A percentile compares a stretch with the other conserved stretches of the same genome.
Conservation (phyloP, 441 rosid species). For the Biscutella laevigata region DNA sequence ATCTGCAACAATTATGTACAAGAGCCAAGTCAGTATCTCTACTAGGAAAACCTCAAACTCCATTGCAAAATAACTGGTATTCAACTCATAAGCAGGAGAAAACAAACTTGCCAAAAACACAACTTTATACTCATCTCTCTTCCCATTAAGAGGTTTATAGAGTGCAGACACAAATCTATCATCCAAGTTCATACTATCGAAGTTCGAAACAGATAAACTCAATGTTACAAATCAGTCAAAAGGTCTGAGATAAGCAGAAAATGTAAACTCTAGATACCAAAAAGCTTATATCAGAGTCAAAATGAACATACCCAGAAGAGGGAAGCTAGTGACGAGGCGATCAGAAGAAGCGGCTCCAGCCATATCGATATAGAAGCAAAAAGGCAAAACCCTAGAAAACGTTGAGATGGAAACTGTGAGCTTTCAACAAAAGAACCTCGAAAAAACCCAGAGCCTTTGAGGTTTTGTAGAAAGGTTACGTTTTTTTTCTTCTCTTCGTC, state of each 20-base stretch:
- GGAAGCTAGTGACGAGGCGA: constrained; percentile 37
- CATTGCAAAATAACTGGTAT: constrained; percentile 3
- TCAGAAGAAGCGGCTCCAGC: constrained; percentile 39
- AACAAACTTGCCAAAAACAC: not conserved
- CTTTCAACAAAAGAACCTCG: too few species aligned
- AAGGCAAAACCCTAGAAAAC: constrained; percentile 27
- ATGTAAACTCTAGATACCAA: constrained; percentile 4
- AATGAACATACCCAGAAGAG: constrained; percentile 37
- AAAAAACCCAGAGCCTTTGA: constrained; percentile 18
- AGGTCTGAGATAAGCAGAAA: not conserved
- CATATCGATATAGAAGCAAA: constrained; percentile 19
- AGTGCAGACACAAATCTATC: not conserved
- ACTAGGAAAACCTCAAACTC: constrained; percentile 1
- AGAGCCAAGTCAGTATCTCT: constrained; percentile 20
- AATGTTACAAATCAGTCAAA: constrained; percentile 6
- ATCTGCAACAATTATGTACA: constrained; percentile 26
- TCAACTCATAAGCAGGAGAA: not conserved
- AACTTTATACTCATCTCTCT: not conserved
- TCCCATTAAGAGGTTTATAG: not conserved
- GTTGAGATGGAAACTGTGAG: too few species aligned
- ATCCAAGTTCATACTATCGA: not conserved
- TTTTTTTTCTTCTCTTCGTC: constrained; percentile 19
- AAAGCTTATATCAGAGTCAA: not conserved
- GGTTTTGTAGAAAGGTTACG: constrained; percentile 24
- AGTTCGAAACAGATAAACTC: not conserved